Evolutionary conservation across 2,329 filamentous ascomycete genomes (phyloP), one percentile per base, ranked within the genome.

Genomic region (Aureobasidium sp.): DNA sequence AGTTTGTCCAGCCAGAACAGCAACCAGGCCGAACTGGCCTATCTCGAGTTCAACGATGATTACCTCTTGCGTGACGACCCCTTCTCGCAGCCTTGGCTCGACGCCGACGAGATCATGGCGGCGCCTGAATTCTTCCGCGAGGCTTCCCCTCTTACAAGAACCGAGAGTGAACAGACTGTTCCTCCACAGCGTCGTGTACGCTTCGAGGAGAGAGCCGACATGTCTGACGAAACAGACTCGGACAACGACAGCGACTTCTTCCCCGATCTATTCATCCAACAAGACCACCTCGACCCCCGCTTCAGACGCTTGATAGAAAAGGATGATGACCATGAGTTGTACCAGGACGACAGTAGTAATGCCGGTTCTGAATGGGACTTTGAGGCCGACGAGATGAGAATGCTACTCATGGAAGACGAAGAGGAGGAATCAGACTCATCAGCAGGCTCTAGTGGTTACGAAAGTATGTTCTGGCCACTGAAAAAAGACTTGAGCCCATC

Each of bases 281-380:
- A 64, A 61, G 67, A 67, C 10, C 67, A 67, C 27, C 66, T 69
- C 42, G 67, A 68, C 47, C 64, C 66, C 1, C 57, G 57, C 29
- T 59, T 68, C 27, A 59, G 60, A 41, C 62, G 60, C 29, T 63
- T 63, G 37, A 63, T 69, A 16, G 67, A 68, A 49, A 63, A 67
- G 42, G 59, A 66, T 57, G 69, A 69, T 44, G 67, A 67, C 37
- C 63, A 69, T 50, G 67, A 68, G 39, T 62, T 68, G 44, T 64
- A 68, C 42, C 34, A 59, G 49, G 66, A 63, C 30, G 63, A 66
- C 21, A 70, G 69, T 58, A 68, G 68, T 53, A 69, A 69, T 59
- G 66, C 69, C 34, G 68, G 67, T 21, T 73, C 69, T 34, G 69
- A 68, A 41, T 72, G 69, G 62, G 72, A 74, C 54, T 72, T 70